phyloP scores from a whole-genome alignment of 2,329 filamentous ascomycete species.

The Colletotrichum tropicicola region DNA sequence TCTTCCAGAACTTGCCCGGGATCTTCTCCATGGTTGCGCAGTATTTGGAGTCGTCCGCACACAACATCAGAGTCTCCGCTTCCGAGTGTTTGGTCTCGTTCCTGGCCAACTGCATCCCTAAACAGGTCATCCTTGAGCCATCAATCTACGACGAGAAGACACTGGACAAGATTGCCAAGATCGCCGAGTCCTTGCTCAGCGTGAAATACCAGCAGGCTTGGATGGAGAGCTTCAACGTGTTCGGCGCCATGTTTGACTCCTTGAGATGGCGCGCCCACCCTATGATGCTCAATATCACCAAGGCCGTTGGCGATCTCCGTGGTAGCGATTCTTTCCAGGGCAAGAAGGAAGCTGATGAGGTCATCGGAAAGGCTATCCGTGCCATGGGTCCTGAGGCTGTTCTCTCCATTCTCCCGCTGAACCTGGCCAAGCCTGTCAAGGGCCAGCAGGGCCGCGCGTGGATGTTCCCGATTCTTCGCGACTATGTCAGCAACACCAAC shows the following conservation, averaged over 20 bases:
- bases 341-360: conserved; percentile 93
- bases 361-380: conserved; percentile 86
- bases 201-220: conserved; percentile 95
- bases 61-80: conserved; percentile 93
- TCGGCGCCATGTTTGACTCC: conserved; percentile 86
- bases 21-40: conserved; percentile 82
- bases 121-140: conserved; percentile 83
- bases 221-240: conserved; percentile 92
- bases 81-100: conserved; percentile 96
- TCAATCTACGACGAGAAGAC: conserved; percentile 93
- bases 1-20: conserved; percentile 88
- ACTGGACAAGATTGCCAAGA: conserved; percentile 81
- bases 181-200: conserved; percentile 78
- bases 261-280: conserved; percentile 87
- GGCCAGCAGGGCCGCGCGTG: conserved; percentile 89
- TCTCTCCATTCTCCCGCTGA: conserved; percentile 83
- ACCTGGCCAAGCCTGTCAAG: conserved; percentile 79
- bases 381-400: conserved; percentile 91
- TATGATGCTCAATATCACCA: conserved; percentile 78
- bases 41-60: conserved; percentile 86
- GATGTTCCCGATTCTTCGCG: conserved; percentile 91
- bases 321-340: conserved; percentile 88
- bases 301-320: conserved; percentile 85
- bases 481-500: conserved; percentile 89
- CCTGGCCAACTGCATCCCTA: conserved; percentile 87